Conservation (phyloP, 2,329 filamentous ascomycete species). For the Thelonectria discophora region DNA sequence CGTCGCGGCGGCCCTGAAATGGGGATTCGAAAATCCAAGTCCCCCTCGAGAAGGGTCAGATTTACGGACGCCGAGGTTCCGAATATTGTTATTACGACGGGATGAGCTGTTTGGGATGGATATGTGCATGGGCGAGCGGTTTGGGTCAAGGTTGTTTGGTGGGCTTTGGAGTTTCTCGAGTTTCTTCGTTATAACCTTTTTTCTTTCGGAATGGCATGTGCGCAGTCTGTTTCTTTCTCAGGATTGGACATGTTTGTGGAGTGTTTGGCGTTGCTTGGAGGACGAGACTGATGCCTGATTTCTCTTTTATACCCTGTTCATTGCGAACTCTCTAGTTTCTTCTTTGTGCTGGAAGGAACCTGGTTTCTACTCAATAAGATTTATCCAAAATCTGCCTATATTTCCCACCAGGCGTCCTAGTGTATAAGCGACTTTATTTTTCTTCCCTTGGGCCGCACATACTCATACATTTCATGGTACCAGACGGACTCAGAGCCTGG, state of each 20-base stretch:
- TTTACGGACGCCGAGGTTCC: conserved; percentile 53
- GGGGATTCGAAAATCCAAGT: conserved; percentile 39
- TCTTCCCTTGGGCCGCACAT: conserved; percentile 25
- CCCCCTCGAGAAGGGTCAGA: conserved; percentile 48
- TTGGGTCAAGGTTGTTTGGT: neutral
- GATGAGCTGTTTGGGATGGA: conserved; percentile 32
- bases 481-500: neutral
- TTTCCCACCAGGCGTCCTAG: neutral
- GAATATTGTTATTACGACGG: conserved; percentile 44
- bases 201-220: neutral
- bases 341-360: conserved; percentile 3
- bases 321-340: conserved; percentile 8
- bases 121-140: neutral
- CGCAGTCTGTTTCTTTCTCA: neutral
- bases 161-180: neutral
- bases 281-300: conserved; percentile 6
- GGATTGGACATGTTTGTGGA: conserved; percentile 4
- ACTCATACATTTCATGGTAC: conserved; percentile 35
- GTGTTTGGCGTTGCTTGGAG: conserved; percentile 16
- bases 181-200: neutral
- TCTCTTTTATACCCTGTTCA: conserved; percentile 22
- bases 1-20: conserved; percentile 50
- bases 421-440: conserved; percentile 25
- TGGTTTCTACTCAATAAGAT: conserved; percentile 7
- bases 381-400: conserved; percentile 4